These are phyloP conservation scores for Penicillium freii DNA, from an alignment of 2,329 filamentous ascomycete species.

Conservation along the genomic window DNA sequence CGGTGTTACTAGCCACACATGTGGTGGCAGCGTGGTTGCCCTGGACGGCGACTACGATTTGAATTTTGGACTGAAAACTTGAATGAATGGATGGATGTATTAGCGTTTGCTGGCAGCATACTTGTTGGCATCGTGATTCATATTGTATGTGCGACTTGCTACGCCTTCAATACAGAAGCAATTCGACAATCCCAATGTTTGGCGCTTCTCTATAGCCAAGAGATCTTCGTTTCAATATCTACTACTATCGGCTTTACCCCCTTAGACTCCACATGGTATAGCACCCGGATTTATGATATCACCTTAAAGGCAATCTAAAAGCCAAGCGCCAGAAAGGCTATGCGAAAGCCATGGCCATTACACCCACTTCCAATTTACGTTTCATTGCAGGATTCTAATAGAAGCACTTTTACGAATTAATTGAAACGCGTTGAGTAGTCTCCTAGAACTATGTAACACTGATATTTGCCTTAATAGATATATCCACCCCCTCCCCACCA, in stretches of 20 bases:
- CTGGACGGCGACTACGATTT: neutral
- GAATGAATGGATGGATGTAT: neutral
- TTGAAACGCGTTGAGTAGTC: accelerated
- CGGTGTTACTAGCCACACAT: too few species aligned
- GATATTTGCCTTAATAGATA: neutral
- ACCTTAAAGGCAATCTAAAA: neutral
- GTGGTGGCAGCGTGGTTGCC: neutral
- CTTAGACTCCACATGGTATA: neutral
- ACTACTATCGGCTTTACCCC: neutral
- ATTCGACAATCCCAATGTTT: neutral
- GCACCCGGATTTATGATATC: neutral
- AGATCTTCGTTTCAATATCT: neutral
- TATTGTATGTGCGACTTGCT: neutral
- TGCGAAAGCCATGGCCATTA: neutral
- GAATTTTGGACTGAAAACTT: neutral
- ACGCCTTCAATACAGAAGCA: neutral
- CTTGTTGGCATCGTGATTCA: neutral
- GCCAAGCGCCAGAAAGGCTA: neutral
- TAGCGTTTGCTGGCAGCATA: too few species aligned
- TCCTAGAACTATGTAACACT: neutral
- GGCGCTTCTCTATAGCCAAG: neutral
- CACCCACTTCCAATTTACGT: neutral
- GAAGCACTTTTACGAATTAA: neutral
- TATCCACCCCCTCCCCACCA: too few species aligned
- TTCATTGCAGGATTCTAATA: neutral